Evolutionary conservation across 495 filamentous ascomycete genomes (phyloP).

Genomic region (Bryoglossum gracile): DNA sequence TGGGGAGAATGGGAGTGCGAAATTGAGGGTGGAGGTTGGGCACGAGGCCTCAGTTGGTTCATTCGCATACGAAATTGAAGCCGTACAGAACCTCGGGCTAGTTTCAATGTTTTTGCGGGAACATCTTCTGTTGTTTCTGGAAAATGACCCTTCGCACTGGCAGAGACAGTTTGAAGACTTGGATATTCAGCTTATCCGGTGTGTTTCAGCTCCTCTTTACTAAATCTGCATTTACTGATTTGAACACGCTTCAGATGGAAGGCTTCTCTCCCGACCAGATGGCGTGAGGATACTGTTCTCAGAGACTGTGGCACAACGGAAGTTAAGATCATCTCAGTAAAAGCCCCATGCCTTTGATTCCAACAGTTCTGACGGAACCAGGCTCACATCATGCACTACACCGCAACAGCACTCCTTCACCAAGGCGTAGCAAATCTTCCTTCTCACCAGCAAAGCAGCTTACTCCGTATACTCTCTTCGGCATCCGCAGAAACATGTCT

Average conservation of each 20-base stretch:
- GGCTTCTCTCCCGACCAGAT: slow-evolving; percentile 32
- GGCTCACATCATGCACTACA: slow-evolving; percentile 41
- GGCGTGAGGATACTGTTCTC: slow-evolving; percentile 31
- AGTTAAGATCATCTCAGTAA: slow-evolving; percentile 38
- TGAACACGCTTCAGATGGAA: slow-evolving; percentile 30
- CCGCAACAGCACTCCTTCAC: slow-evolving; percentile 36
- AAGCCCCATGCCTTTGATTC: too few species aligned
- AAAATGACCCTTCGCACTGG: slow-evolving; percentile 33
- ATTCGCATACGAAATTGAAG: slow-evolving; percentile 38
- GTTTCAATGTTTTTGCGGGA: slow-evolving; percentile 34
- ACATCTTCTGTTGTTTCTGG: slow-evolving; percentile 29
- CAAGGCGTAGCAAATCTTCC: slow-evolving; percentile 38
- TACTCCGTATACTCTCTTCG: slow-evolving; percentile 29
- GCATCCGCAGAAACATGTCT: slow-evolving; percentile 36
- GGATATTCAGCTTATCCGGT: slow-evolving; percentile 35
- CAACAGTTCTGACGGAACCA: too few species aligned
- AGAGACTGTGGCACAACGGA: slow-evolving; percentile 28
- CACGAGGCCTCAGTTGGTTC: slow-evolving; percentile 32
- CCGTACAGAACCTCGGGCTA: slow-evolving; percentile 32
- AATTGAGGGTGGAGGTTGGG: slow-evolving; percentile 18
- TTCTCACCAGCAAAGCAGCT: slow-evolving; percentile 25
- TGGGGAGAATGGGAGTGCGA: slow-evolving; percentile 1
- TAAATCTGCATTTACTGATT: background rate
- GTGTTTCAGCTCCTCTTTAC: too few species aligned
- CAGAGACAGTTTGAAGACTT: slow-evolving; percentile 38